Conservation (phyloP, 306 rosid genomes). For the Corylus heterophylla region DNA sequence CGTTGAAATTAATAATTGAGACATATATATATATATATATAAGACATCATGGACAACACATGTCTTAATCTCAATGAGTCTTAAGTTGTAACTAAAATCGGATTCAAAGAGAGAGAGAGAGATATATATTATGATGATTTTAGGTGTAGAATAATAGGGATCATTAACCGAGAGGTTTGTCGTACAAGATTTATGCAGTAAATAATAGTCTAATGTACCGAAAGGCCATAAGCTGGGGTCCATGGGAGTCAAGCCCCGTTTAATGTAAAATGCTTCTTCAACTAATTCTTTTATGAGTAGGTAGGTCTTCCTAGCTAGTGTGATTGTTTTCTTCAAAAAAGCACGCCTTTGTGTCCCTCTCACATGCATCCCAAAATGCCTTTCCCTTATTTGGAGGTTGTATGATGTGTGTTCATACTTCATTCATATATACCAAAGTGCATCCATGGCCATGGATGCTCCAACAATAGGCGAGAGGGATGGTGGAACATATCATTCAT, state of each 20-base stretch:
- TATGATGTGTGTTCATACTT: slow-evolving; percentile 7
- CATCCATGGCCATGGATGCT: neutral
- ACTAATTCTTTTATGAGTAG: neutral
- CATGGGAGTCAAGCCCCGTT: neutral
- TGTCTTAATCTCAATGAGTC: no score
- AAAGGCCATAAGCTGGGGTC: slow-evolving; percentile 13
- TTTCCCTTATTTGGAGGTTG: slow-evolving; percentile 31
- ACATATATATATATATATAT: no score
- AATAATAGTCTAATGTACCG: slow-evolving; percentile 10
- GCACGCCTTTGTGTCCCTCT: slow-evolving; percentile 27
- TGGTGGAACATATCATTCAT: slow-evolving; percentile 44
- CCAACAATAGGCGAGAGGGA: neutral
- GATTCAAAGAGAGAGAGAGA: neutral
- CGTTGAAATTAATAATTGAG: no score
- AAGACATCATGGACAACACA: no score
- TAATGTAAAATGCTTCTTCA: neutral
- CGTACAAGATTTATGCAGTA: neutral
- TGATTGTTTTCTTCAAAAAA: slow-evolving; percentile 41
- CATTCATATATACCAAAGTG: neutral
- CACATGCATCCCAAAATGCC: slow-evolving; percentile 59
- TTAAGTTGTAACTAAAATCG: neutral
- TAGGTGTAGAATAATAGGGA: neutral
- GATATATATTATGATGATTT: neutral
- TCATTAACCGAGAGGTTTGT: slow-evolving; percentile 9
- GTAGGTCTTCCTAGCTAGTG: slow-evolving; percentile 31